A percentile compares a stretch with the other conserved stretches of the same genome.
These are phyloP conservation scores for Colletotrichum eremochloae DNA, from an alignment of 2,329 filamentous ascomycete genomes.

Conservation along the genomic window DNA sequence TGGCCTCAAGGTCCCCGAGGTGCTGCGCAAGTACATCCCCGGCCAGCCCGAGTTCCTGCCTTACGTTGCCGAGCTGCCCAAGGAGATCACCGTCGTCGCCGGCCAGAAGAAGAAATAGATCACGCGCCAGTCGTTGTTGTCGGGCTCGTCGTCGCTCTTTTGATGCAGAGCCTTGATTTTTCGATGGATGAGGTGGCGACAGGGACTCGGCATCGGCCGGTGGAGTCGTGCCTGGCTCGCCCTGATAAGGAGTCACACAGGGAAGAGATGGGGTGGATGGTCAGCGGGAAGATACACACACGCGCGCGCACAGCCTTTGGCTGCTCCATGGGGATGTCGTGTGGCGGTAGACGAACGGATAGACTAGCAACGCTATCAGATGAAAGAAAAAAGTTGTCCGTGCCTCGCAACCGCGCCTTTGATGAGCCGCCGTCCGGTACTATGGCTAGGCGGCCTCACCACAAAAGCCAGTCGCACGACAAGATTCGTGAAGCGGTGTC, in stretches of 20 bases:
- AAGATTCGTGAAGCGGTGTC: background rate
- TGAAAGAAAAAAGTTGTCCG: background rate
- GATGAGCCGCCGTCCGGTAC: background rate
- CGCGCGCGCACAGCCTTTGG: too few relatives aligned
- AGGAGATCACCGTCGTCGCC: slow-evolving; percentile 64
- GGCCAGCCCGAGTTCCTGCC: slow-evolving; percentile 91
- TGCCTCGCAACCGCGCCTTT: too few relatives aligned
- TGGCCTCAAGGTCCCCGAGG: slow-evolving; percentile 85
- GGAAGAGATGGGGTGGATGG: background rate
- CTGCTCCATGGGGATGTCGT: background rate
- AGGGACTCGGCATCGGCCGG: background rate
- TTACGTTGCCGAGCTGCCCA: slow-evolving; percentile 87
- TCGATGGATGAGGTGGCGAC: background rate
- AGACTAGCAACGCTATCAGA: background rate
- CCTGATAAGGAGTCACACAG: background rate
- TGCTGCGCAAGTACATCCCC: slow-evolving; percentile 89
- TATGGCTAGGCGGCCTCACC: background rate
- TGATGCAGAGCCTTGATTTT: background rate
- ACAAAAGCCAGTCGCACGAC: background rate
- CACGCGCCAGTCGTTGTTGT: slow-evolving; percentile 23
- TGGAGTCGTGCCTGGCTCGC: background rate
- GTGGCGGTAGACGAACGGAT: slow-evolving; percentile 12
- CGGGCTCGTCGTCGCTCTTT: background rate
- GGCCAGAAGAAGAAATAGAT: slow-evolving; percentile 47
- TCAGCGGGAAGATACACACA: background rate